These are phyloP conservation scores for Magnusiomyces starmeri DNA, from an alignment of 1,139 yeast species.

Conservation along the genomic window DNA sequence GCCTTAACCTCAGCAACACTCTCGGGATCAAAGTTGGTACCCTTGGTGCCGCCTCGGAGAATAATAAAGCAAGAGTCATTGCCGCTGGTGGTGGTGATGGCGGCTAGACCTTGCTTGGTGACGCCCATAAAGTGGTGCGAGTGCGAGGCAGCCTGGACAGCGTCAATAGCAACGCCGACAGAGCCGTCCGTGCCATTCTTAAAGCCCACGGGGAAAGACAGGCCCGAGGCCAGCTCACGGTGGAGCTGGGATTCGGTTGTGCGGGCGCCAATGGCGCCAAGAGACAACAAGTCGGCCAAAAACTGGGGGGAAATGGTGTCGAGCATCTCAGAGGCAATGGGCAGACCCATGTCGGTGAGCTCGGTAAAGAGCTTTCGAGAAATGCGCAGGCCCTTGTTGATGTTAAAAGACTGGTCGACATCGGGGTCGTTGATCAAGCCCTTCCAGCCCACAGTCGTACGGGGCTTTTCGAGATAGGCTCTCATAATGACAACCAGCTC, in stretches of 20 bases:
- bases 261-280: conserved; percentile 98
- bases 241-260: conserved; percentile 97
- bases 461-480: conserved; percentile 95
- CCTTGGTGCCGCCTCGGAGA: conserved; percentile 90
- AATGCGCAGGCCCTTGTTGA: conserved; percentile 87
- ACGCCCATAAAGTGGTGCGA: conserved; percentile 96
- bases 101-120: conserved; percentile 93
- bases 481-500: conserved; percentile 63
- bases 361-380: conserved; percentile 82
- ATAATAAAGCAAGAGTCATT: conserved; percentile 70
- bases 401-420: conserved; percentile 83
- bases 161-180: conserved; percentile 87
- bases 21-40: conserved; percentile 83
- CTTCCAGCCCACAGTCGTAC: conserved; percentile 99
- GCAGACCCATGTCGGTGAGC: conserved; percentile 61
- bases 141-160: conserved; percentile 84
- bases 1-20: conserved; percentile 67
- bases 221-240: conserved; percentile 93
- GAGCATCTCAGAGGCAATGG: conserved; percentile 95
- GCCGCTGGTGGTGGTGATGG: conserved; percentile 93
- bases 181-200: conserved; percentile 98
- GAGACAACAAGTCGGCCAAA: conserved; percentile 80
- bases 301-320: conserved; percentile 98
- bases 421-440: conserved; percentile 97
- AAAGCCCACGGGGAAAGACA: conserved; percentile 97